phyloP scores from a whole-genome alignment of 306 rosid species.

The Prosopis cineraria region DNA sequence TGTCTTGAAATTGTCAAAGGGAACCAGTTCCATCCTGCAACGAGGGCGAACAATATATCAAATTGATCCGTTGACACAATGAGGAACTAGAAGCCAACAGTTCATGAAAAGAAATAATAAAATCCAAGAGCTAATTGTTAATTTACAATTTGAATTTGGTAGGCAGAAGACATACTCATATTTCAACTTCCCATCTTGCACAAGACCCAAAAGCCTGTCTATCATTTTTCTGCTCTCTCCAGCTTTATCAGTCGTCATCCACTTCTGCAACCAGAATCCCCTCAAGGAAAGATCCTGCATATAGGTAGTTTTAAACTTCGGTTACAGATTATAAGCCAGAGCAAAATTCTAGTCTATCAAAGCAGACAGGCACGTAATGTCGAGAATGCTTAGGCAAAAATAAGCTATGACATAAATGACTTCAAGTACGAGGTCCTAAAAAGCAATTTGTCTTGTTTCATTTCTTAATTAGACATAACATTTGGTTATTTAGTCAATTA shows the following conservation, averaged over 20 bases:
- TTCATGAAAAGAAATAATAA: not conserved
- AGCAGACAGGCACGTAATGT: not conserved
- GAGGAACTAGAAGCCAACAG: not conserved
- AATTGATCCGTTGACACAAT: constrained; percentile 13
- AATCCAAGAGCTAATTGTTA: not conserved
- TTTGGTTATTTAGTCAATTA: not conserved
- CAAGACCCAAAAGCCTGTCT: constrained; percentile 75
- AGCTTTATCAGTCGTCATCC: constrained; percentile 70
- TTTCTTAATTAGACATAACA: constrained; percentile 1
- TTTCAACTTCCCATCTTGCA: constrained; percentile 70
- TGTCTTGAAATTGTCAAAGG: constrained; percentile 60
- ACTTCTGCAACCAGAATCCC: constrained; percentile 95
- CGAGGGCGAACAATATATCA: not conserved
- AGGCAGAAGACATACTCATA: constrained; percentile 60
- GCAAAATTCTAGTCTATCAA: constrained; percentile 5
- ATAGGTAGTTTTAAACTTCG: constrained; percentile 5
- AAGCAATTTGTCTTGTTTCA: not conserved
- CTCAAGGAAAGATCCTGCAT: constrained; percentile 83
- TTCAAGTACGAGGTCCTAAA: constrained; percentile 17
- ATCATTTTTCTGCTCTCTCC: constrained; percentile 71
- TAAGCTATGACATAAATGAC: constrained; percentile 21
- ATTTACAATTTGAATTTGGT: not conserved
- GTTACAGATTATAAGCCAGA: constrained; percentile 13
- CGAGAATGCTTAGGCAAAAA: constrained; percentile 6
- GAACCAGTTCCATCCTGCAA: constrained; percentile 84